phyloP scores from a whole-genome alignment of 2,329 filamentous ascomycete genomes.

The Cladobotryum protrusum region DNA sequence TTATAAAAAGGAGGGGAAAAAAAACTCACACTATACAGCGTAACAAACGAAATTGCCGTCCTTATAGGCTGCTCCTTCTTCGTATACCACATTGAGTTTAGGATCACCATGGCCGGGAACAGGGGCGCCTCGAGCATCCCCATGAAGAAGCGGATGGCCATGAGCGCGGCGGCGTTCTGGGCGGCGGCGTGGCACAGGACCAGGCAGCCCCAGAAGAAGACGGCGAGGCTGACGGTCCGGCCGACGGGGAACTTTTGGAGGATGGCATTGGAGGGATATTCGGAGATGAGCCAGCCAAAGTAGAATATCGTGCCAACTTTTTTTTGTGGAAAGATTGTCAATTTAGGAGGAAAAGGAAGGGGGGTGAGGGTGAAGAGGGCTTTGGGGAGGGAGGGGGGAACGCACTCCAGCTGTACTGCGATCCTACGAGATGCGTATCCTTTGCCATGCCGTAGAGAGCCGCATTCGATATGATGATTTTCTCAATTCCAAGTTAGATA shows the following conservation, averaged over 20 bases:
- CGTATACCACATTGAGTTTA: conserved; percentile 1
- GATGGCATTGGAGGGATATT: conserved; percentile 39
- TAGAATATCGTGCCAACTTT: conserved; percentile 43
- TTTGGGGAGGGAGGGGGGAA: neutral
- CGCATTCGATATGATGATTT: conserved; percentile 46
- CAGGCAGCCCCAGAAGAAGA: conserved; percentile 30
- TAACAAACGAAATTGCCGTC: neutral
- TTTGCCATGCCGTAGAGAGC: conserved; percentile 50
- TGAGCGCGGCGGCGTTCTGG: conserved; percentile 25
- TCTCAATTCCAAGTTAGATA: too few relatives aligned
- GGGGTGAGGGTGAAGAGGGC: neutral
- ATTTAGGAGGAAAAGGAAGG: neutral
- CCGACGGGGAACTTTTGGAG: conserved; percentile 43
- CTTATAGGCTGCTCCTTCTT: neutral
- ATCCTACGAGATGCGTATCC: conserved; percentile 26
- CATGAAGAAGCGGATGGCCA: conserved; percentile 24
- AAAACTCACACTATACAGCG: neutral
- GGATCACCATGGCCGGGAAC: neutral
- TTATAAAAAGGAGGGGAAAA: too few relatives aligned
- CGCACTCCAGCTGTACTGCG: conserved; percentile 9
- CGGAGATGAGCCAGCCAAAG: conserved; percentile 40
- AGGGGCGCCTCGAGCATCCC: conserved; percentile 24
- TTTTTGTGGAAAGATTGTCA: too few relatives aligned
- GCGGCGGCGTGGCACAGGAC: conserved; percentile 38
- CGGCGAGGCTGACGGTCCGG: conserved; percentile 34